These are phyloP conservation scores for Theileria luwenshuni DNA, from an alignment of 169 alveolate species.

Conservation along the genomic window DNA sequence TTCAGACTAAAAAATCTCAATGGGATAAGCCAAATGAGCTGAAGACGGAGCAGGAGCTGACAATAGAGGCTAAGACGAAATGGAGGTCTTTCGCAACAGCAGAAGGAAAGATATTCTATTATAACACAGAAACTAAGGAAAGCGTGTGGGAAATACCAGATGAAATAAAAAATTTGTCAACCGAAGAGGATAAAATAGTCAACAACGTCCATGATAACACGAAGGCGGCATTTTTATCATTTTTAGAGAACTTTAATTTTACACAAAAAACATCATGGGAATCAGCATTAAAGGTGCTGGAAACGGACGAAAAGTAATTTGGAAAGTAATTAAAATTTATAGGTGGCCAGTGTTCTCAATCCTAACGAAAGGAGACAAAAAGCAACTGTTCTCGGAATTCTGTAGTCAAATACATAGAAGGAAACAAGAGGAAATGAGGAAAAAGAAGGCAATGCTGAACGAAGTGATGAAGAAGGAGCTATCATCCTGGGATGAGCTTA, in stretches of 20 bases:
- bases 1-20: slow-evolving; percentile 76
- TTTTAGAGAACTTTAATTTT: slow-evolving; percentile 71
- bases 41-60: slow-evolving; percentile 68
- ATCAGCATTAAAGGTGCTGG: slow-evolving; percentile 66
- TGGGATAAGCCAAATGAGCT: slow-evolving; percentile 86
- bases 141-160: slow-evolving; percentile 83
- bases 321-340: neutral
- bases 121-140: slow-evolving; percentile 72
- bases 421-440: slow-evolving; percentile 77
- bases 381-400: slow-evolving; percentile 81
- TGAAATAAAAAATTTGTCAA: slow-evolving; percentile 70
- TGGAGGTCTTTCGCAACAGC: slow-evolving; percentile 82
- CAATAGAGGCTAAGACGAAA: slow-evolving; percentile 67
- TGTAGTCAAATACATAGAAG: slow-evolving; percentile 79
- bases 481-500: slow-evolving; percentile 70
- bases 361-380: slow-evolving; percentile 81
- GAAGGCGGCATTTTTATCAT: slow-evolving; percentile 65
- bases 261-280: slow-evolving; percentile 79
- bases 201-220: slow-evolving; percentile 71
- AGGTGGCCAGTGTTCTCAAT: slow-evolving; percentile 73
- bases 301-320: slow-evolving; percentile 37
- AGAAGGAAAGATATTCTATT: slow-evolving; percentile 81
- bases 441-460: slow-evolving; percentile 71
- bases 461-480: slow-evolving; percentile 70
- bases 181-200: slow-evolving; percentile 67